These are phyloP conservation scores for Exophiala dermatitidis DNA, from an alignment of 2,329 filamentous ascomycete species.

Conservation along the genomic window DNA sequence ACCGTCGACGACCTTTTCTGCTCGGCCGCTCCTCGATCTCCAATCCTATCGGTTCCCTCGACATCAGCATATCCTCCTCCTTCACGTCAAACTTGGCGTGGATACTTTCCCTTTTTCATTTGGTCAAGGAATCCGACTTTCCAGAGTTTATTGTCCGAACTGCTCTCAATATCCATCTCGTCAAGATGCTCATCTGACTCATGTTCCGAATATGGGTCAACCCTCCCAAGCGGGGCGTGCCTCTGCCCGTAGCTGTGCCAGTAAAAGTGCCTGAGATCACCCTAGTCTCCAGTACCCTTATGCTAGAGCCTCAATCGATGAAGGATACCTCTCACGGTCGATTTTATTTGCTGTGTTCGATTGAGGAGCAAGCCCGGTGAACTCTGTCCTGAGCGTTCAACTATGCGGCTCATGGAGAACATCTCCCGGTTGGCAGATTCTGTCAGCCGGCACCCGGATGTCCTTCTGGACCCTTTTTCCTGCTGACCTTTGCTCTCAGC, in stretches of 20 bases:
- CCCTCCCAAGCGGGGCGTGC: conserved; percentile 8
- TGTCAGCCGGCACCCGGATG: conserved; percentile 7
- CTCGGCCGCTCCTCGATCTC: neutral
- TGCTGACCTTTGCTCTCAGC: conserved; percentile 6
- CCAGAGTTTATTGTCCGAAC: neutral
- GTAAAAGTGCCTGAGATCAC: conserved; percentile 11
- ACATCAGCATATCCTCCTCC: neutral
- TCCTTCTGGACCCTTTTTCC: conserved; percentile 1
- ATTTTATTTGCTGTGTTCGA: conserved; percentile 1
- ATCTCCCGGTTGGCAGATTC: neutral
- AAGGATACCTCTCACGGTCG: neutral
- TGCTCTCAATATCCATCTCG: neutral
- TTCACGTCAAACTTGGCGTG: neutral
- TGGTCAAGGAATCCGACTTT: neutral
- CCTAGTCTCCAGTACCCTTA: conserved; percentile 8
- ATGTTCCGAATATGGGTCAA: neutral
- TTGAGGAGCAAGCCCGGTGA: neutral
- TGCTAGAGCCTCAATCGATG: neutral
- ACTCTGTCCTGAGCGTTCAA: neutral
- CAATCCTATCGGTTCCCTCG: neutral
- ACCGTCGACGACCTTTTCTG: too few relatives aligned
- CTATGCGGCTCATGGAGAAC: neutral
- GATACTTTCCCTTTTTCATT: neutral
- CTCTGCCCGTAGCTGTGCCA: conserved; percentile 1
- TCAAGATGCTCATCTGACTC: neutral